Evolutionary conservation across 176 grass and related monocot genomes (phyloP), one percentile per base, ranked within the genome.

Genomic region (Eleusine indica): DNA sequence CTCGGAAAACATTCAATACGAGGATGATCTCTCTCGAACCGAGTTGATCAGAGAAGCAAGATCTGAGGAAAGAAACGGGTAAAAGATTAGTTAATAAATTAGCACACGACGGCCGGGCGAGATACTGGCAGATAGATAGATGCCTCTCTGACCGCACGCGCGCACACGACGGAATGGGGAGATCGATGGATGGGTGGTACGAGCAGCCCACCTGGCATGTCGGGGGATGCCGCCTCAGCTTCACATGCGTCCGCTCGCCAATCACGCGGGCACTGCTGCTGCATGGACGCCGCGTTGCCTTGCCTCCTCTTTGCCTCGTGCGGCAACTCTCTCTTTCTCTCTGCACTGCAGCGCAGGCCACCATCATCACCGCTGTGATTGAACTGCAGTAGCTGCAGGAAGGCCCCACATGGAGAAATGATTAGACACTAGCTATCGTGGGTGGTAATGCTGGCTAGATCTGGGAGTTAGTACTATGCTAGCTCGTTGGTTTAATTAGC

Each of bases 161-260:
- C 16, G 18, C 46, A 53, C 64, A 46, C 41, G 48, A 17, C 4
- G 66, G 65, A 5, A 12, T 2, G 3, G 42, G 19, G 21, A 12
- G 53, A 18, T 54, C 52, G 52, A 18, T 6, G 51, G 83, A 67
- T 25, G 4, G 6, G 32, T 28, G 40, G 35, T 42, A 44, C 80
- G 68, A 82, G 53, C 64, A 41, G 12, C 40, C 8, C 52, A 62
- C 66, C 75, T 79, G 84, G 68, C 84, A 72, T 86, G 75, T 72
- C 75, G 19, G 83, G 75, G 5, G 75, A 85, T 64, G 19, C 13
- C 41, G 7, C 12, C 1, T 14, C 18, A 13, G 11, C 13, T 39
- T 65, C 83, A 85, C 75, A 85, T 85, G 74, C 73, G 29, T 47
- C 22, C 58, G 41, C 42, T 46, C 69, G 17, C 73, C 73, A 22